Conservation (phyloP, 2,329 filamentous ascomycete species). For the Chrysosporium keratinophilum region DNA sequence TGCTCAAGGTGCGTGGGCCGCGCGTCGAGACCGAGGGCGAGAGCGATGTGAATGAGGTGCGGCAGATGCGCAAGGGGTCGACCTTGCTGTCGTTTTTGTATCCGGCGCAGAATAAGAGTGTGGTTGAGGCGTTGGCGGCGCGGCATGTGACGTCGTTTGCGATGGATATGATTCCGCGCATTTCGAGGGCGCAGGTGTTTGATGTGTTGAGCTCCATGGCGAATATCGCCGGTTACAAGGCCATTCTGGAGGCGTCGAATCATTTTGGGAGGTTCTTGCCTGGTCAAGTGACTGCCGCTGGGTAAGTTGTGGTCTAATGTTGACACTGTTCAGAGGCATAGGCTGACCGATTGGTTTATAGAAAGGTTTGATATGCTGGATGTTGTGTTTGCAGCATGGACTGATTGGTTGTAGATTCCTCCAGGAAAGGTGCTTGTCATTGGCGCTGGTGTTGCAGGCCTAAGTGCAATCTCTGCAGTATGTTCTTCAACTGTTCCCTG, state of each 20-base stretch:
- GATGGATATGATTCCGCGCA: conserved; percentile 88
- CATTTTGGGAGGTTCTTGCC: conserved; percentile 80
- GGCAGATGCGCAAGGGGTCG: conserved; percentile 55
- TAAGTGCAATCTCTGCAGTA: conserved; percentile 75
- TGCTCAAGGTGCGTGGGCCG: conserved; percentile 74
- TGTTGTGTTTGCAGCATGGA: conserved; percentile 1
- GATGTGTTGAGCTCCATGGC: conserved; percentile 86
- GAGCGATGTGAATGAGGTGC: conserved; percentile 54
- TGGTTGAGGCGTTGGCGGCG: conserved; percentile 62
- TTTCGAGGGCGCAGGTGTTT: conserved; percentile 78
- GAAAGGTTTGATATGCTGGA: conserved; percentile 15
- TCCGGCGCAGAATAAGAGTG: conserved; percentile 64
- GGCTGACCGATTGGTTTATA: conserved; percentile 21
- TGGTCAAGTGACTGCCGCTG: conserved; percentile 80
- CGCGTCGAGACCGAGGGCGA: conserved; percentile 44
- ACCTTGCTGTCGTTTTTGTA: conserved; percentile 77
- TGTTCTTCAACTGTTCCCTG: conserved; percentile 17
- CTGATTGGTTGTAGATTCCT: conserved; percentile 47
- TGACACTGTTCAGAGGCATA: background rate
- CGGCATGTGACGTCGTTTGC: conserved; percentile 68
- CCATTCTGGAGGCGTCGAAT: conserved; percentile 79
- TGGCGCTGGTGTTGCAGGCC: conserved; percentile 75
- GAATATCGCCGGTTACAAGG: conserved; percentile 89
- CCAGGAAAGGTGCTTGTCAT: conserved; percentile 86
- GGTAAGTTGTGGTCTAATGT: conserved; percentile 35